Base-by-base conservation (phyloP, 805 yeast species). In the Saccharomycopsis sp. region DNA sequence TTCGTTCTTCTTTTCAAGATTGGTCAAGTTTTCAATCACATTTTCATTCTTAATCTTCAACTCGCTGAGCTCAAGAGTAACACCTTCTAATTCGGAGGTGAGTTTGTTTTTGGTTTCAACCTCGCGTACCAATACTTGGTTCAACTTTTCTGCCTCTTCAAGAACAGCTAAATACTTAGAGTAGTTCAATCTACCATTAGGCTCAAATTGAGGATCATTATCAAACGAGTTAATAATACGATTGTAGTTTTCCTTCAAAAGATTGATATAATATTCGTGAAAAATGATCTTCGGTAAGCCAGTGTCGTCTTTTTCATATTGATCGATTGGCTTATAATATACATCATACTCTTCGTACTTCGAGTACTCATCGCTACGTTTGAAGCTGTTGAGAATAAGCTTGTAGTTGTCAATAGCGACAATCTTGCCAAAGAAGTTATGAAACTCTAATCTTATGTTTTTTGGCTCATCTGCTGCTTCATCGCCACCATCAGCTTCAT, bases 281-380 rank as follows among this genome's bases (percentile, higher is more conserved):
- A 94, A 86, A 65, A 80, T 90, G 1, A 93, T 87, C 59, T 83
- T 82, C 0, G 98, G 99, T 49, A 93, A 77, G 1, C 99, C 99
- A 1, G 96, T 84, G 1, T 83, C 85, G 68, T 90, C 97, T 62
- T 80, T 56, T 34, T 61, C 62, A 47, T 58, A 19, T 15, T 56
- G 57, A 23, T 20, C 52, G 24, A 50, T 12, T 52, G 22, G 22
- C 1, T 85, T 81, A 17, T 76, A 73, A 23, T 81, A 69, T 25
- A 81, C 73, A 22, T 75, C 73, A 1, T 77, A 78, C 2, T 76
- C 78, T n/a, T 79, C 82, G 62, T 81, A 86, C 57, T 81, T 78
- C 8, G 79, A 76, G 65, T 90, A 83, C 3, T 72, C 66, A 0
- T 79, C 69, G 58, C 77, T 75, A 53, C 87, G 87, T 62, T 84